Percentiles rank a stretch among this genome's conserved stretches.
Evolutionary conservation across 2,329 filamentous ascomycete genomes (phyloP).

Genomic region (Talaromyces sp.): DNA sequence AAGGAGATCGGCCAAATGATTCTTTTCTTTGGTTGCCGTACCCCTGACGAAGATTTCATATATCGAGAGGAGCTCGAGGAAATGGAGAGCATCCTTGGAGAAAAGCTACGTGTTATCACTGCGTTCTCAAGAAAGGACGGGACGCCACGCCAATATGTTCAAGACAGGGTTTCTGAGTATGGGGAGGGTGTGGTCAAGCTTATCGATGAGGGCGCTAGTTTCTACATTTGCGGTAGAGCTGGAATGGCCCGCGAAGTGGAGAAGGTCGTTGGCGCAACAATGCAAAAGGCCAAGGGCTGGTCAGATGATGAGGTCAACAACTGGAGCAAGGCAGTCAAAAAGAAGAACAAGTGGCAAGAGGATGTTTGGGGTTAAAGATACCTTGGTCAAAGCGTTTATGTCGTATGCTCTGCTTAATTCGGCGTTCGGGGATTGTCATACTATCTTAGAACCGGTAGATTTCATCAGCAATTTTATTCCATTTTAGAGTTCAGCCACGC

Average conservation of each 20-base stretch:
- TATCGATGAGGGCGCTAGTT: constrained; percentile 41
- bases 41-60: constrained; percentile 40
- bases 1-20: constrained; percentile 41
- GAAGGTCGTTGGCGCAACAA: constrained; percentile 40
- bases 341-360: constrained; percentile 56
- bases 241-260: constrained; percentile 48
- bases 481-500: too few relatives aligned
- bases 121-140: constrained; percentile 32
- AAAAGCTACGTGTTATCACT: constrained; percentile 23
- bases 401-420: not conserved
- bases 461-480: too few relatives aligned
- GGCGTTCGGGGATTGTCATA: not conserved
- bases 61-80: constrained; percentile 37
- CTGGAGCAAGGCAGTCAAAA: constrained; percentile 54
- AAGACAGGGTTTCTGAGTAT: constrained; percentile 40
- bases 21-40: constrained; percentile 49
- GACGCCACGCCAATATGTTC: constrained; percentile 38
- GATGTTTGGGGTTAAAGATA: constrained; percentile 51
- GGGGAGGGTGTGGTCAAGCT: constrained; percentile 35
- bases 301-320: constrained; percentile 44
- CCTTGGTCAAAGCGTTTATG: not conserved
- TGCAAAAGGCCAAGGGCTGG: constrained; percentile 42
- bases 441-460: too few relatives aligned
- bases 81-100: constrained; percentile 21
- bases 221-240: constrained; percentile 45